Evolutionary conservation across 352 stramenopile genomes (phyloP).

Genomic region (Halophytophthora polymorphica): DNA sequence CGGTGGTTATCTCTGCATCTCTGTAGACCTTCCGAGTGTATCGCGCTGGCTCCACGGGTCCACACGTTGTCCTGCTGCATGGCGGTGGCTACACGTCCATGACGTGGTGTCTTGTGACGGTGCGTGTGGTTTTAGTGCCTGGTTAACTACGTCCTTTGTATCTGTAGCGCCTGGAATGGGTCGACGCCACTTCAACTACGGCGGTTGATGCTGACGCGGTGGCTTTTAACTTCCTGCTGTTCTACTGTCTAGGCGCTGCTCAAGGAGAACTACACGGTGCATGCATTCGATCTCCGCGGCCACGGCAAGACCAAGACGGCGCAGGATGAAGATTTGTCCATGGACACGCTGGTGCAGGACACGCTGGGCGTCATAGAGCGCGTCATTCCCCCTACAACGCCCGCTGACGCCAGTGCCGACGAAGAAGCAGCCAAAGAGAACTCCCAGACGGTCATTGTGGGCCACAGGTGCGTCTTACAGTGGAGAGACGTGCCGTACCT

Average conservation of each 20-base stretch:
- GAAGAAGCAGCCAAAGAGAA: constrained; percentile 23
- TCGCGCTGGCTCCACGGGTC: constrained; percentile 54
- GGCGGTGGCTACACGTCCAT: constrained; percentile 85
- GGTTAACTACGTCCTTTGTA: neutral
- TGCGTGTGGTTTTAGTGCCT: constrained; percentile 10
- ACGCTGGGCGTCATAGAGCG: constrained; percentile 50
- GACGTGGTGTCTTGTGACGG: constrained; percentile 80
- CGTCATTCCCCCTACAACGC: constrained; percentile 35
- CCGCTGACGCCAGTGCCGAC: constrained; percentile 5
- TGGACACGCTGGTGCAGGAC: constrained; percentile 72
- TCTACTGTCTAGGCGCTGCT: constrained; percentile 44
- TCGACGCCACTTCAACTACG: neutral
- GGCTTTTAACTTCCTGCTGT: neutral
- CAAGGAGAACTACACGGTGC: constrained; percentile 72
- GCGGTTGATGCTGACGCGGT: neutral
- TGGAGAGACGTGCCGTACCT: neutral
- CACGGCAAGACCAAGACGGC: constrained; percentile 65
- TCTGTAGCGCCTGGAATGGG: neutral
- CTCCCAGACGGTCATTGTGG: constrained; percentile 68
- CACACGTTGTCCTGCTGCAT: constrained; percentile 80
- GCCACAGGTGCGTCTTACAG: constrained; percentile 56
- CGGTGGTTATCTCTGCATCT: neutral
- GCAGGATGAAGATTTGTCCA: constrained; percentile 71
- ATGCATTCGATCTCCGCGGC: constrained; percentile 82
- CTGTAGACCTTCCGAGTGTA: constrained; percentile 80